These are phyloP conservation scores for Fusarium albosuccineum DNA, from an alignment of 2,329 filamentous ascomycete species.

Conservation along the genomic window DNA sequence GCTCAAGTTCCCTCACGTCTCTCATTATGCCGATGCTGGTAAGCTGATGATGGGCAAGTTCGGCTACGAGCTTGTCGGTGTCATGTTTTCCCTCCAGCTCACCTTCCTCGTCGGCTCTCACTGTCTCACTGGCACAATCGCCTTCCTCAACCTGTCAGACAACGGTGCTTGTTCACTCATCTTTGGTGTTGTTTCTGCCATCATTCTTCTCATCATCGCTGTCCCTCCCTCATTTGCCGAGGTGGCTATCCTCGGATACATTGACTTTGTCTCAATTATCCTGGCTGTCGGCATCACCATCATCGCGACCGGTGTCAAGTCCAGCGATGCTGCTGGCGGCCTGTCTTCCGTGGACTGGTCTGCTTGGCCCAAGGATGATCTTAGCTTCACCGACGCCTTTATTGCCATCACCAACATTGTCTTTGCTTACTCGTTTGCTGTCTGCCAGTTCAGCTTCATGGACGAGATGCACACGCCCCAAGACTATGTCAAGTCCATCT, in stretches of 20 bases:
- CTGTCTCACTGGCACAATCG: conserved; percentile 76
- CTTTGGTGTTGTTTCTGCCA: conserved; percentile 60
- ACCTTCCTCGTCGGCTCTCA: conserved; percentile 80
- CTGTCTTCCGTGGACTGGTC: conserved; percentile 55
- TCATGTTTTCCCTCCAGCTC: conserved; percentile 73
- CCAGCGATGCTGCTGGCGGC: conserved; percentile 48
- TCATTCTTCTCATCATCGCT: conserved; percentile 60
- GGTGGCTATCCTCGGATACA: conserved; percentile 63
- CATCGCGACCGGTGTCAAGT: conserved; percentile 70
- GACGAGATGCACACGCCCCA: conserved; percentile 65
- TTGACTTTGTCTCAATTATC: conserved; percentile 73
- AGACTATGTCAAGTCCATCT: conserved; percentile 68
- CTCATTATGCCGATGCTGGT: conserved; percentile 77
- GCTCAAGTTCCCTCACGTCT: conserved; percentile 67
- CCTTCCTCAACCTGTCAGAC: conserved; percentile 73
- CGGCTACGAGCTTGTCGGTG: conserved; percentile 72
- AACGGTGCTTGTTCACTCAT: conserved; percentile 63
- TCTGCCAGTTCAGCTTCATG: conserved; percentile 67
- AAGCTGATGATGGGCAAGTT: conserved; percentile 70
- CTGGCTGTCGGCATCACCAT: conserved; percentile 75
- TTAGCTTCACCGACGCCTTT: conserved; percentile 68
- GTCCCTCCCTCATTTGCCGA: conserved; percentile 64
- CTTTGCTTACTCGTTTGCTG: conserved; percentile 73
- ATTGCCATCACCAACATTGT: conserved; percentile 76
- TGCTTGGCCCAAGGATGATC: conserved; percentile 59